Evolutionary conservation across 805 yeast species (phyloP).

Genomic region (Yamadazyma takamatsuzukensis): DNA sequence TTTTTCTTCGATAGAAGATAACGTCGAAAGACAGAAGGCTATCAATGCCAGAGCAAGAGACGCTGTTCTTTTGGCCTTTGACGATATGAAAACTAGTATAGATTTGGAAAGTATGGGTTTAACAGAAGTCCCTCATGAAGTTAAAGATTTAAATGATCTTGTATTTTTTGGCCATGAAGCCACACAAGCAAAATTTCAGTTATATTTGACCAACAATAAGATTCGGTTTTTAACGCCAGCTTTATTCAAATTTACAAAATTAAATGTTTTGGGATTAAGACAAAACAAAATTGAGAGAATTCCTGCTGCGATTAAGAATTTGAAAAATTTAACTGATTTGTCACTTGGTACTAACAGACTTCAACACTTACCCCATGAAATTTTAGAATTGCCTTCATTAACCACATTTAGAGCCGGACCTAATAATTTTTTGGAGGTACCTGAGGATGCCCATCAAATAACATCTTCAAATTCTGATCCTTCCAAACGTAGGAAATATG

Average conservation of each 20-base stretch:
- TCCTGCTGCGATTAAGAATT: constrained; percentile 45
- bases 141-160: constrained; percentile 53
- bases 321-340: constrained; percentile 44
- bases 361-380: constrained; percentile 49
- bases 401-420: constrained; percentile 53
- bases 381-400: constrained; percentile 42
- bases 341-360: constrained; percentile 51
- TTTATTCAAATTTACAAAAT: constrained; percentile 46
- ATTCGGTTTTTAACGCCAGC: constrained; percentile 46
- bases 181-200: constrained; percentile 32
- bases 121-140: constrained; percentile 52
- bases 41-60: constrained; percentile 33
- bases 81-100: constrained; percentile 41
- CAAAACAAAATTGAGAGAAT: constrained; percentile 45
- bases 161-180: constrained; percentile 34
- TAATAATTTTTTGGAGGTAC: constrained; percentile 36
- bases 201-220: constrained; percentile 50
- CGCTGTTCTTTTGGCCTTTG: constrained; percentile 45
- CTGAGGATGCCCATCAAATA: constrained; percentile 22
- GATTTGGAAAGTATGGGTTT: constrained; percentile 47
- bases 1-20: constrained; percentile 14
- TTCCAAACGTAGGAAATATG: constrained; percentile 17
- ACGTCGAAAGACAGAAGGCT: constrained; percentile 16
- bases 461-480: constrained; percentile 17
- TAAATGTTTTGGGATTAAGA: constrained; percentile 51